phyloP scores from a whole-genome alignment of 2,329 filamentous ascomycete species.

The Colletotrichum eremochloae region DNA sequence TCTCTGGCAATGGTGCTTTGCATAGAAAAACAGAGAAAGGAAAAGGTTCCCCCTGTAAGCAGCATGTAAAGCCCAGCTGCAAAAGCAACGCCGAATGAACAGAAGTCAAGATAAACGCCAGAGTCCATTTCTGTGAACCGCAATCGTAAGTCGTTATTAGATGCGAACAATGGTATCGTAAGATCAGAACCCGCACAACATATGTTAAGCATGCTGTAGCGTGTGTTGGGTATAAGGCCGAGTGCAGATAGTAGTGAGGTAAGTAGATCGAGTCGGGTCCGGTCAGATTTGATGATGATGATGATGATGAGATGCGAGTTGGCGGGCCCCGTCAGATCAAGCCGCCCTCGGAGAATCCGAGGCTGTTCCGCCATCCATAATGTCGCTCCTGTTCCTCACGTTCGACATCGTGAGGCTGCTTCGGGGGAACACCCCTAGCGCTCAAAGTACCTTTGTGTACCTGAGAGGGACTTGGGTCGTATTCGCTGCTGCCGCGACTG shows the following conservation, averaged over 20 bases:
- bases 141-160: constrained; percentile 42
- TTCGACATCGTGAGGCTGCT: constrained; percentile 52
- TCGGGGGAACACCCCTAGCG: constrained; percentile 49
- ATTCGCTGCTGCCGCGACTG: constrained; percentile 62
- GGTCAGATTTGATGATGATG: neutral
- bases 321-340: constrained; percentile 60
- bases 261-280: constrained; percentile 10
- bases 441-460: constrained; percentile 50
- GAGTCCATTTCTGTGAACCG: constrained; percentile 28
- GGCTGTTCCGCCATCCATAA: constrained; percentile 70
- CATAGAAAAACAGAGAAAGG: neutral
- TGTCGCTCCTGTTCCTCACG: constrained; percentile 57
- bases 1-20: constrained; percentile 4
- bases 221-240: constrained; percentile 36
- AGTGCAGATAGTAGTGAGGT: neutral
- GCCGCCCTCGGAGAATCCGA: constrained; percentile 67
- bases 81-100: constrained; percentile 26
- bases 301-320: neutral
- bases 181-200: constrained; percentile 41
- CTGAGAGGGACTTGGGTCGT: constrained; percentile 56
- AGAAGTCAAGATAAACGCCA: constrained; percentile 39
- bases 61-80: neutral
- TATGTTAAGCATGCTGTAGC: constrained; percentile 30
- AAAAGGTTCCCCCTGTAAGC: neutral
- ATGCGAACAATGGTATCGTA: constrained; percentile 40